Conservation (phyloP, 139 green algal species). For the Tetraselmis striata region DNA sequence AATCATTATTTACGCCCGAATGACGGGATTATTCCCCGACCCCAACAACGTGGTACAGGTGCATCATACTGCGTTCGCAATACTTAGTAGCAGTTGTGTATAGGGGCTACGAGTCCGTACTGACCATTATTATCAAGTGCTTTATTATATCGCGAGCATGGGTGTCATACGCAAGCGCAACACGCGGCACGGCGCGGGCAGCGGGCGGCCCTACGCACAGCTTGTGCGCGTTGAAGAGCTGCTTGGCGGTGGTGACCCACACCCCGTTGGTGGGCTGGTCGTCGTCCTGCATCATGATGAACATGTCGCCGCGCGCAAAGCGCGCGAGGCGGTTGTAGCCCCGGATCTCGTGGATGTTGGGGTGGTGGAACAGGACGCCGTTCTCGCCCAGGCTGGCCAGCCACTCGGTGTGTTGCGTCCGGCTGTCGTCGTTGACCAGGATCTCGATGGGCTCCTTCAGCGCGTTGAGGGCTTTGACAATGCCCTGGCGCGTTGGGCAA, state of each 20-base stretch:
- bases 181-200: too few species aligned
- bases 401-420: neutral
- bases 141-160: too few species aligned
- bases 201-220: too few species aligned
- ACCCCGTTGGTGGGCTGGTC: neutral
- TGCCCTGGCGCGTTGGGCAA: too few species aligned
- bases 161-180: too few species aligned
- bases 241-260: neutral
- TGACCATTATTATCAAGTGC: too few species aligned
- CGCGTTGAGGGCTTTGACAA: neutral
- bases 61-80: too few species aligned
- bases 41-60: too few species aligned
- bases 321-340: slow-evolving; percentile 20
- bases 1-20: too few species aligned
- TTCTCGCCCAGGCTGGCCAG: neutral
- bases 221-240: neutral
- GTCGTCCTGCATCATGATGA: slow-evolving; percentile 23
- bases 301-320: slow-evolving; percentile 11
- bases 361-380: neutral
- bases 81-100: too few species aligned
- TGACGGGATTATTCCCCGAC: too few species aligned
- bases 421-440: slow-evolving; percentile 4
- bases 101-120: too few species aligned
- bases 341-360: slow-evolving; percentile 21
- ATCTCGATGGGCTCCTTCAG: slow-evolving; percentile 8